phyloP scores from a whole-genome alignment of 495 filamentous ascomycete species.

The Astrothelium macrocarpum region DNA sequence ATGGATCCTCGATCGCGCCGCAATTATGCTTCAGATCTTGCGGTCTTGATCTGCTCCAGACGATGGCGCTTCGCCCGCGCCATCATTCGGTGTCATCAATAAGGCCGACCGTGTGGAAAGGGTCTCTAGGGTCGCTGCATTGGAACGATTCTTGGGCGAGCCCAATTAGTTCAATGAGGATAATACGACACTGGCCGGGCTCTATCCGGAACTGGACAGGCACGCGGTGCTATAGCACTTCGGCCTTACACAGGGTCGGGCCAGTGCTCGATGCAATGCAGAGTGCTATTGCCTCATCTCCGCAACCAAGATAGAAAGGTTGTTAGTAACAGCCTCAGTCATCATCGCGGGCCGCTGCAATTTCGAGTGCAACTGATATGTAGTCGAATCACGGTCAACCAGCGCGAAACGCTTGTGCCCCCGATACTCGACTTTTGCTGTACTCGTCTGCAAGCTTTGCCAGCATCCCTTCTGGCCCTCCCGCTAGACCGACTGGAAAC shows the following conservation, averaged over 20 bases:
- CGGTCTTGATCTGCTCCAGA: neutral
- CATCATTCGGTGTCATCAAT: neutral
- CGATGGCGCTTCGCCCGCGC: neutral
- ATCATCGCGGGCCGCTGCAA: neutral
- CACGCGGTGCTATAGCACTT: neutral
- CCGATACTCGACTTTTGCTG: neutral
- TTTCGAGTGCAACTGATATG: neutral
- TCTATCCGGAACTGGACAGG: neutral
- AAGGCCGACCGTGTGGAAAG: neutral
- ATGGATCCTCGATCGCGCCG: neutral
- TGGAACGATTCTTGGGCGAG: neutral
- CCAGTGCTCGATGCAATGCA: constrained; percentile 4
- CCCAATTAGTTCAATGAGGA: neutral
- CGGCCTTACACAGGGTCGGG: neutral
- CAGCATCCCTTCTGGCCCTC: neutral
- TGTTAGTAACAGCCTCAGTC: constrained; percentile 1
- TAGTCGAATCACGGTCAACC: neutral
- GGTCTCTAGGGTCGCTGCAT: neutral
- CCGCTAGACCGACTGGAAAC: constrained; percentile 4
- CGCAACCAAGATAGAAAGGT: neutral
- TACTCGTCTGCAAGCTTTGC: neutral
- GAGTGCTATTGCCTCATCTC: constrained; percentile 5
- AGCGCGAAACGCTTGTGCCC: neutral
- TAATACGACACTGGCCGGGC: constrained; percentile 1
- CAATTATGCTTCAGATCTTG: neutral